Base-by-base conservation (phyloP, 257 asterid species). In the Ilex aquifolium region DNA sequence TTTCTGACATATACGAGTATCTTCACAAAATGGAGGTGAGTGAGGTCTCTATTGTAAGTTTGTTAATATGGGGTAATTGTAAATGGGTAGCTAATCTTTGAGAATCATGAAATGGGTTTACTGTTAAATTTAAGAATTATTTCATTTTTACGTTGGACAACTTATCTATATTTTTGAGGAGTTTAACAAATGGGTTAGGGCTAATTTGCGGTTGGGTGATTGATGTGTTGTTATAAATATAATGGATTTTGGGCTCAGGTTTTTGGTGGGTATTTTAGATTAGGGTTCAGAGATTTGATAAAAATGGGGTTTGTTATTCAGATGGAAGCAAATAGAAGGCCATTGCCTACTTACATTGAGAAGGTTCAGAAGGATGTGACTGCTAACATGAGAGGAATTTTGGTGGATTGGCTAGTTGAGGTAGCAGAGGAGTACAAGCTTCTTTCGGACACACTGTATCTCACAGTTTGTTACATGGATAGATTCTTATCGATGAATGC, bases 351-450 rank as follows among this genome's bases (percentile, higher is more conserved):
- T 79, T 82, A 82, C 77, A 31, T 88, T 2, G 86, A 79, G 63
- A 85, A 61, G 59, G 78, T 88, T 63, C 95, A 90, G 72, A 84
- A 69, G 72, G 99, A 87, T 69, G 72, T 93, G 56, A 89, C 83
- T 32, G 78, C 91, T 61, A 81, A 76, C 69, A 93, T 93, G 99
- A 83, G 99, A 67, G 96, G 91, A 12, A 63, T 89, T 56, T 75
- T 93, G 79, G 72, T 93, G 30, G 96, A 93, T 81, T 93, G 97
- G 99, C 60, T 92, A 57, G 97, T 92, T 10, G 97, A 89, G 68
- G 99, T 89, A 15, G 88, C 95, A 0, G 97, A 92, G 65, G 97
- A 92, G 54, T 92, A 83, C 78, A 85, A 85, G 80, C 93, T 92
- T 61, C 87, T 83, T 49, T 65, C 97, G 0, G 97, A 89, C 61